Percentiles rank a stretch among this genome's conserved stretches.
phyloP scores from a whole-genome alignment of 495 filamentous ascomycete species.

The Penicillium soppii region DNA sequence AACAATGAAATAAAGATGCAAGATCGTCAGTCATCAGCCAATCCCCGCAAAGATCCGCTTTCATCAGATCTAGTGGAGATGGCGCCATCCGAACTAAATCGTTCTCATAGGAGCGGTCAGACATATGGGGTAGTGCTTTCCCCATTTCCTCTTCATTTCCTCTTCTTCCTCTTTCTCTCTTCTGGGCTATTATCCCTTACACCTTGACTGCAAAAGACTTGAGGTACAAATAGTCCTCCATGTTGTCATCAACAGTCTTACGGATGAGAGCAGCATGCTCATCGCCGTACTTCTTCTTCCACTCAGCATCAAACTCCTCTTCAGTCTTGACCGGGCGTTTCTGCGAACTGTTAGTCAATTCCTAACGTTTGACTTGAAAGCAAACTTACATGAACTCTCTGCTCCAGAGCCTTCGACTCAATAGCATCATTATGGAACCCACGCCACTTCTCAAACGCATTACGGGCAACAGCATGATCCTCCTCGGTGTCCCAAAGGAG shows the following conservation, averaged over 20 bases:
- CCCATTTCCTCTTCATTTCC: too few species aligned
- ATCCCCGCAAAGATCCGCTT: slow-evolving; percentile 7
- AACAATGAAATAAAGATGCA: slow-evolving; percentile 10
- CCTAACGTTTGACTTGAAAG: not conserved
- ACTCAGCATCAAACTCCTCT: slow-evolving; percentile 73
- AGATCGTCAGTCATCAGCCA: slow-evolving; percentile 21
- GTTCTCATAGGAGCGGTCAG: slow-evolving; percentile 16
- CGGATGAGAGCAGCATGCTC: slow-evolving; percentile 74
- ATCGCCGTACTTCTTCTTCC: slow-evolving; percentile 78
- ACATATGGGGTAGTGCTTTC: not conserved
- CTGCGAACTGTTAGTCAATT: slow-evolving; percentile 25
- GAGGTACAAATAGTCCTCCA: slow-evolving; percentile 86
- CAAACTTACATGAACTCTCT: slow-evolving; percentile 67
- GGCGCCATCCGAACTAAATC: slow-evolving; percentile 36
- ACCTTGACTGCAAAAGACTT: slow-evolving; percentile 81
- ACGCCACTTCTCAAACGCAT: slow-evolving; percentile 90
- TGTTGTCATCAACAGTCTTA: slow-evolving; percentile 72
- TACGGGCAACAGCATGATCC: slow-evolving; percentile 60
- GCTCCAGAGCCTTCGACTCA: slow-evolving; percentile 67
- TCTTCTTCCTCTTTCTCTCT: slow-evolving; percentile 9
- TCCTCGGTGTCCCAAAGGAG: slow-evolving; percentile 76
- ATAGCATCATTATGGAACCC: slow-evolving; percentile 97
- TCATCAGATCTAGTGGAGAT: slow-evolving; percentile 17
- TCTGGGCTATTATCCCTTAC: slow-evolving; percentile 27
- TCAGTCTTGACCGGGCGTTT: slow-evolving; percentile 59